Evolutionary conservation across 164 flowering plant species (phyloP).

Genomic region (Umbilicus rupestris): DNA sequence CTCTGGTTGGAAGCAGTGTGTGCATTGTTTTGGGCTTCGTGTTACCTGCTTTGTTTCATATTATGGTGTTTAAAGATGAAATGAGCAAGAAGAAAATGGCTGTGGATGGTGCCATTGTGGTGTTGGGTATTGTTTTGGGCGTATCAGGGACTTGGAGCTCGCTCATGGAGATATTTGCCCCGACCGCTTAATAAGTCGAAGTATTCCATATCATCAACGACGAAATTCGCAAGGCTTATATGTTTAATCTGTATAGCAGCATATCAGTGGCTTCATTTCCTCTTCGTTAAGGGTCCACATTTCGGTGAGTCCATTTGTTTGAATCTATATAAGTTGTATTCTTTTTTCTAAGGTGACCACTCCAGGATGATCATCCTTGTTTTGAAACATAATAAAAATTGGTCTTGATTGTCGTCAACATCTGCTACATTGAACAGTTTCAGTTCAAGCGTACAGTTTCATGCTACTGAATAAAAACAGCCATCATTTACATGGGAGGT

Average conservation of each 20-base stretch:
- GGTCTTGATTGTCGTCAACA: background rate
- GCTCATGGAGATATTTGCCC: conserved; percentile 34
- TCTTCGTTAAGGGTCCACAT: background rate
- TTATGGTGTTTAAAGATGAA: conserved; percentile 49
- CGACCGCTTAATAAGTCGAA: conserved; percentile 14
- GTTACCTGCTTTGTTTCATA: conserved; percentile 74
- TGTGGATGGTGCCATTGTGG: conserved; percentile 33
- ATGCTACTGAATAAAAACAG: no score
- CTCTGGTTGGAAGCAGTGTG: conserved; percentile 73
- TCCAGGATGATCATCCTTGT: background rate
- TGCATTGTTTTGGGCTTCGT: conserved; percentile 67
- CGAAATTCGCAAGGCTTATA: background rate
- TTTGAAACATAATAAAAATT: no score
- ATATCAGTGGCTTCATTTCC: background rate
- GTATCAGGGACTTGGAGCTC: conserved; percentile 56
- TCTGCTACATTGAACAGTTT: background rate
- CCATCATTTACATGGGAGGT: no score
- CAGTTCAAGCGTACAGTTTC: background rate
- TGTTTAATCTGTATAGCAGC: background rate
- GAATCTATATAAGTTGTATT: background rate
- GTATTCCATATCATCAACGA: background rate
- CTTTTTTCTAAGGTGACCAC: background rate
- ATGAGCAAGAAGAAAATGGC: conserved; percentile 23
- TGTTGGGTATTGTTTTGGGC: conserved; percentile 42
- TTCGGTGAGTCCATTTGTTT: background rate